Base-by-base conservation (phyloP, 1,284 basidiomycete genomes). In the Moniliophthora roreri region DNA sequence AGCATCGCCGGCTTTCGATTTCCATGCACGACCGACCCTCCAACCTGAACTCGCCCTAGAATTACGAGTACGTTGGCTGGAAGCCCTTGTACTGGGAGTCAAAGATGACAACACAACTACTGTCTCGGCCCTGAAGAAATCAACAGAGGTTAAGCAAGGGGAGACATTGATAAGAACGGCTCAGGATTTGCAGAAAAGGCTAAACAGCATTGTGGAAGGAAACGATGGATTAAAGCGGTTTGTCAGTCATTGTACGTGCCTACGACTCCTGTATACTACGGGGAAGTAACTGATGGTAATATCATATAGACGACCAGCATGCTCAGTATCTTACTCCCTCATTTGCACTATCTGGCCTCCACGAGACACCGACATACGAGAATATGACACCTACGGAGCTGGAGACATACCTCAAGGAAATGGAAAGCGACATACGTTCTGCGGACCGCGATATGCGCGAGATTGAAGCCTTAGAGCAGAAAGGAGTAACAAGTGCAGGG, bases 381-480 rank as follows among this genome's bases (percentile, higher is more conserved):
- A 76, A 76, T 46, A 84, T 91, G 81, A 77, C 82, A 0, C 61
- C 78, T 0, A 77, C 78, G 51, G 89, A 89, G 62, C 70, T 91
- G 8, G 86, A 88, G 39, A 83, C 84, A 0, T 76, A 88, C 50
- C 66, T 91, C 11, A 67, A 77, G 0, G 90, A 92, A 61, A 87
- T 92, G 81, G 90, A 91, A 57, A 79, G 81, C 8, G 90, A 92
- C 50, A 82, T 92, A 50, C 85, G 88, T 18, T 79, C 82, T 35
- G 89, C 88, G 10, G 90, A 92, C 59, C 79, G 87, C 9, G 89
- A 91, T 60, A 80, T 91, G 75, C 78, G 79, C 24, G 89, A 91
- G 64, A 88, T 92, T 40, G 83, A 84, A 53, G 64, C 74, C 11
- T 67, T 91, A 42, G 84, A 88, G 57, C 77, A 78, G 61, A 86